A percentile compares a stretch with the other conserved stretches of the same genome.
Conservation (phyloP, 2,329 filamentous ascomycete genomes). For the Ceratocystis smalleyi region DNA sequence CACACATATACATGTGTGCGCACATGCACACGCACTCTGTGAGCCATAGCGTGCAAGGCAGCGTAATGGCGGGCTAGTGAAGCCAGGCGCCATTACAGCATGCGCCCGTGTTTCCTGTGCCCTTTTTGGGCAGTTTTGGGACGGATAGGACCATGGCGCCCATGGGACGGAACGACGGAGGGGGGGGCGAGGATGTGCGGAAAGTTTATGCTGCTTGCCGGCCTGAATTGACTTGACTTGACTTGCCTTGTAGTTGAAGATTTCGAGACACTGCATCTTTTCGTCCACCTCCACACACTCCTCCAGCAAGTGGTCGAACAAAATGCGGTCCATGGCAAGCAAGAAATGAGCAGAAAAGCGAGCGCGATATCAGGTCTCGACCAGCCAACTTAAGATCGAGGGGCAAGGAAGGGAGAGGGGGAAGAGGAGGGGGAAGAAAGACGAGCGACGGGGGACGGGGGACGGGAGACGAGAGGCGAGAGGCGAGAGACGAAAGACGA, state of each 20-base stretch:
- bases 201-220: neutral
- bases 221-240: neutral
- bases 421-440: neutral
- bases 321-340: constrained; percentile 9
- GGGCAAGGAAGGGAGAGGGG: neutral
- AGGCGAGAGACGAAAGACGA: no score
- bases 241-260: constrained; percentile 34
- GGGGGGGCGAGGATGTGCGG: neutral
- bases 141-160: no score
- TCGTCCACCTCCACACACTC: constrained; percentile 36
- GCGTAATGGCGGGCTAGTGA: neutral
- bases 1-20: neutral
- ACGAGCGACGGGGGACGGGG: neutral
- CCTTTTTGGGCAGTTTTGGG: neutral
- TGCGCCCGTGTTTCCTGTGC: neutral
- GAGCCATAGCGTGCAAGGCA: neutral
- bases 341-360: neutral
- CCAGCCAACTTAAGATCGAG: no score
- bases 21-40: neutral
- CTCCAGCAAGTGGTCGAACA: constrained; percentile 23
- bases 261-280: constrained; percentile 40
- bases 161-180: no score
- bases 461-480: no score
- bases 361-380: neutral
- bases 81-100: neutral